A percentile compares a stretch with the other conserved stretches of the same genome.
phyloP scores from a whole-genome alignment of 1,139 yeast genomes.

The Suhomyces maxii region DNA sequence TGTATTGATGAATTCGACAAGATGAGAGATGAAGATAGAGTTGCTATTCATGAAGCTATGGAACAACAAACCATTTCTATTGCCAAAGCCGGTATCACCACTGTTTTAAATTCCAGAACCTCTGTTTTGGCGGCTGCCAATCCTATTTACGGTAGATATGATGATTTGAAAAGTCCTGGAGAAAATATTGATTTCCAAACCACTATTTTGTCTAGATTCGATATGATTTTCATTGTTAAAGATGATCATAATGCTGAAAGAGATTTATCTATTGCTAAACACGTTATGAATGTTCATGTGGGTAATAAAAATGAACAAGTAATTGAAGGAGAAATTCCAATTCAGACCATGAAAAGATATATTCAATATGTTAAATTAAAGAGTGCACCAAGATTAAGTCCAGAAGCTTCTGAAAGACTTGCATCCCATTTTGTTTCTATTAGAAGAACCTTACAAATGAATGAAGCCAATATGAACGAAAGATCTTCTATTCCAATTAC shows the following conservation, averaged over 20 bases:
- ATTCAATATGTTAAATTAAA: slow-evolving; percentile 84
- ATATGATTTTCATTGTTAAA: slow-evolving; percentile 95
- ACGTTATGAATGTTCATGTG: slow-evolving; percentile 93
- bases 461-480: slow-evolving; percentile 80
- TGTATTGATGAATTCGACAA: slow-evolving; percentile 99
- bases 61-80: slow-evolving; percentile 99
- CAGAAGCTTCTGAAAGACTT: slow-evolving; percentile 86
- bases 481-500: slow-evolving; percentile 97
- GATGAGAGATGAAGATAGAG: slow-evolving; percentile 98
- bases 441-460: slow-evolving; percentile 77
- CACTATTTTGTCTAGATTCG: slow-evolving; percentile 94
- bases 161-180: slow-evolving; percentile 94
- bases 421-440: slow-evolving; percentile 95
- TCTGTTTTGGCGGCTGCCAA: slow-evolving; percentile 97
- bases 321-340: slow-evolving; percentile 84
- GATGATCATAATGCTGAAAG: slow-evolving; percentile 88
- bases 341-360: slow-evolving; percentile 88
- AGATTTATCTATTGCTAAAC: slow-evolving; percentile 89
- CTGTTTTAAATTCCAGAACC: slow-evolving; percentile 92
- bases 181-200: slow-evolving; percentile 98
- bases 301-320: slow-evolving; percentile 55
- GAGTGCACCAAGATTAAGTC: slow-evolving; percentile 90
- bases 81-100: slow-evolving; percentile 98
- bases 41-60: slow-evolving; percentile 99
- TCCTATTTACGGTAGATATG: slow-evolving; percentile 95